Conservation (phyloP, 805 yeast species). For the Suhomyces emberorum region DNA sequence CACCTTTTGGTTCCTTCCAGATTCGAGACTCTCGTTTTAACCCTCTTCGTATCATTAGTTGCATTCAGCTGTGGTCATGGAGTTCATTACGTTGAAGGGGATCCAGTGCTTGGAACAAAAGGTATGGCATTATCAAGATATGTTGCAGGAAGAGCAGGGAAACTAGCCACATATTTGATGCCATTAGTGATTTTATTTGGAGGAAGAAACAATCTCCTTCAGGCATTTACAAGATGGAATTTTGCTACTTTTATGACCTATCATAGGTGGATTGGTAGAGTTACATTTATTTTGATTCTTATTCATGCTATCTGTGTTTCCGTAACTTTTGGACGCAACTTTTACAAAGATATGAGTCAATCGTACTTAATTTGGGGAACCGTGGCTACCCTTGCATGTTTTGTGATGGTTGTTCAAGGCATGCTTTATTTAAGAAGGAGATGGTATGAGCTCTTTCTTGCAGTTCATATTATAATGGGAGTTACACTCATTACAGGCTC, state of each 20-base stretch:
- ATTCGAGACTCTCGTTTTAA: constrained; percentile 30
- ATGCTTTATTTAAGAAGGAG: constrained; percentile 42
- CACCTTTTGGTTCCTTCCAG: constrained; percentile 34
- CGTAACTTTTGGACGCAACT: constrained; percentile 8
- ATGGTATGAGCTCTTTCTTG: constrained; percentile 52
- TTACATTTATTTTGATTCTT: constrained; percentile 14
- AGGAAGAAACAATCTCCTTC: constrained; percentile 21
- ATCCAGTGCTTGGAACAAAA: constrained; percentile 13
- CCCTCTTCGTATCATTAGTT: constrained; percentile 17
- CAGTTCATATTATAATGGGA: constrained; percentile 56
- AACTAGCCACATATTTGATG: constrained; percentile 36
- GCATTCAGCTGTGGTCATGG: constrained; percentile 10
- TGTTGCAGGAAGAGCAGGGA: constrained; percentile 51
- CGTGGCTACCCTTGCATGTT: constrained; percentile 31
- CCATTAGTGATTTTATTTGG: constrained; percentile 20
- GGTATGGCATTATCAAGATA: constrained; percentile 18
- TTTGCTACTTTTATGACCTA: constrained; percentile 16
- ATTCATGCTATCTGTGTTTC: constrained; percentile 19
- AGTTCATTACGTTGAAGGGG: constrained; percentile 10
- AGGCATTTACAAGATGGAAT: constrained; percentile 12
- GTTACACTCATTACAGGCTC: constrained; percentile 44
- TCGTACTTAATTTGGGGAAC: constrained; percentile 27
- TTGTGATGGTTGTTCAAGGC: constrained; percentile 44
- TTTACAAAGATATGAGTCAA: constrained; percentile 12
- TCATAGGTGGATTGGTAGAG: constrained; percentile 23